These are phyloP conservation scores for Suillus brevipes DNA, from an alignment of 768 basidiomycete species.

Conservation along the genomic window DNA sequence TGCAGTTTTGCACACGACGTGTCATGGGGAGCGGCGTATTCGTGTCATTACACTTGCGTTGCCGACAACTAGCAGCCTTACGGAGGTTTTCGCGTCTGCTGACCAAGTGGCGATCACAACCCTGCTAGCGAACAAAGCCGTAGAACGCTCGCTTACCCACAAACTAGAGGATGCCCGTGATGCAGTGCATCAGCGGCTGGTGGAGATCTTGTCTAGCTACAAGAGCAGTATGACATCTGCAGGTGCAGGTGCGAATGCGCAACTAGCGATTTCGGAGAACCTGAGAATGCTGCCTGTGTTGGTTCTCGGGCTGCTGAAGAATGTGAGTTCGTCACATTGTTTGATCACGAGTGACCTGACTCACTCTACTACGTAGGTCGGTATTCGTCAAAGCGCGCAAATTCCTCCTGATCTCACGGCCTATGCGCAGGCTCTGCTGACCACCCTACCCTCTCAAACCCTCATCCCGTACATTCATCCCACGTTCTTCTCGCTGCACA, in stretches of 20 bases:
- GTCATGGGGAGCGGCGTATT: conserved; percentile 89
- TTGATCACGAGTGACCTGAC: conserved; percentile 3
- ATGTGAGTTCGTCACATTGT: conserved; percentile 50
- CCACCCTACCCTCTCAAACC: conserved; percentile 86
- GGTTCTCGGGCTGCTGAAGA: conserved; percentile 89
- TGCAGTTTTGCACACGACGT: conserved; percentile 91
- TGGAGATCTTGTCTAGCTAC: conserved; percentile 84
- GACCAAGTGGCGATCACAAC: conserved; percentile 88
- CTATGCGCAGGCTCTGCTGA: conserved; percentile 90
- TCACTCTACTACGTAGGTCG: conserved; percentile 55
- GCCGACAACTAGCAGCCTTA: conserved; percentile 84
- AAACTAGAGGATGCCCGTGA: conserved; percentile 91
- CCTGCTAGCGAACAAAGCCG: conserved; percentile 87
- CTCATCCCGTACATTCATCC: conserved; percentile 95
- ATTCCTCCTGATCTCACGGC: conserved; percentile 96
- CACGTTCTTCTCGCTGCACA: conserved; percentile 92
- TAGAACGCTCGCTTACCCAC: conserved; percentile 81
- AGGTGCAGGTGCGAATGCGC: conserved; percentile 91
- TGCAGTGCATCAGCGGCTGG: conserved; percentile 77
- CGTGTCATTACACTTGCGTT: conserved; percentile 87
- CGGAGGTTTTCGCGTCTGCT: conserved; percentile 87
- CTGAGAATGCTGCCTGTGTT: conserved; percentile 92
- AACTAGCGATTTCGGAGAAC: conserved; percentile 90
- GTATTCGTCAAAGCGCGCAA: conserved; percentile 91
- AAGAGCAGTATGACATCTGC: conserved; percentile 96